Evolutionary conservation across 345 rosid species (phyloP).

Genomic region (Geranium rotundifolium): DNA sequence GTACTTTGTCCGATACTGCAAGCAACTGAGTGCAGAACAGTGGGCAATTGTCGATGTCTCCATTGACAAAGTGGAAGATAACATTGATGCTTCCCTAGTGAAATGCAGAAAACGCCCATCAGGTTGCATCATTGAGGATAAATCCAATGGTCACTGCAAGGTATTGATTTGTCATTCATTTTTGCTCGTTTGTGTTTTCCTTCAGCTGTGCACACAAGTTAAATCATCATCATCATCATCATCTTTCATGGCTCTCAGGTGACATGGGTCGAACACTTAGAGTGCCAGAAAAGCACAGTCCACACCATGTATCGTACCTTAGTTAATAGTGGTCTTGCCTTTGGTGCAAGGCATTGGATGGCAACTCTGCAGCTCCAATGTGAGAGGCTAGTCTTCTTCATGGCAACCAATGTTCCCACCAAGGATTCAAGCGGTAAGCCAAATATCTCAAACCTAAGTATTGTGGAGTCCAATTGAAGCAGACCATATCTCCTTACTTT

Average conservation of each 20-base stretch:
- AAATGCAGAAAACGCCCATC: constrained; percentile 94
- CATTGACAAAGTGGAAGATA: constrained; percentile 66
- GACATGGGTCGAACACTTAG: constrained; percentile 90
- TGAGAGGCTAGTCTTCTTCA: constrained; percentile 86
- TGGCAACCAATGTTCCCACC: constrained; percentile 99
- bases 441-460: background rate
- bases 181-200: background rate
- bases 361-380: constrained; percentile 82
- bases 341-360: constrained; percentile 92
- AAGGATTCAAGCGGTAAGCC: constrained; percentile 84
- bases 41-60: constrained; percentile 97
- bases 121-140: constrained; percentile 87
- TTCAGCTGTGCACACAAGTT: background rate
- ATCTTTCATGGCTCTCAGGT: constrained; percentile 35
- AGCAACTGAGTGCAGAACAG: constrained; percentile 67
- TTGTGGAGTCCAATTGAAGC: background rate
- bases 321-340: constrained; percentile 77
- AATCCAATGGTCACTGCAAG: constrained; percentile 91
- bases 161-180: constrained; percentile 12
- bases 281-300: constrained; percentile 62
- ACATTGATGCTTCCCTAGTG: constrained; percentile 67
- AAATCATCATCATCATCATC: background rate
- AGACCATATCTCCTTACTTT: background rate
- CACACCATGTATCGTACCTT: constrained; percentile 70
- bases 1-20: constrained; percentile 71